Base-by-base conservation (phyloP, 441 rosid species). In the Erysimum pusillum region DNA sequence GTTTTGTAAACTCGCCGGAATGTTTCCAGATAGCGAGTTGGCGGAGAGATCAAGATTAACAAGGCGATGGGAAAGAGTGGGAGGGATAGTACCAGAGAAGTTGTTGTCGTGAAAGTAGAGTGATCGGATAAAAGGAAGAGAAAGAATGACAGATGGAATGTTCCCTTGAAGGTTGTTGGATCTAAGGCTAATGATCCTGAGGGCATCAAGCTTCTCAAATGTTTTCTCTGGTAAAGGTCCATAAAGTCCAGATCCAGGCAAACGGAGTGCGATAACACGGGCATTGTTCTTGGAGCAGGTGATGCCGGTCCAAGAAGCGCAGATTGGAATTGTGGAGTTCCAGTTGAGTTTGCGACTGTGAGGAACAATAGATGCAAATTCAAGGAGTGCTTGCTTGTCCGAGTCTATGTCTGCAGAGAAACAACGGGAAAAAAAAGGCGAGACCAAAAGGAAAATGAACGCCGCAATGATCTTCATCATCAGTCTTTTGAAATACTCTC, bases 171-270 rank as follows among this genome's bases (percentile, higher is more conserved):
- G 86, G 18, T 52, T 7, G 82, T 90, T 90, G 64, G 86, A 84
- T n/a, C 93, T 81, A 14, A 90, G 87, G 80, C 96, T 90, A 82
- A 90, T 85, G n/a, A 82, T 81, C 71, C 52, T 76, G 56, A 90
- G 88, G 3, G 89, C 89, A 77, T 90, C 93, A 60, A 90, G 83
- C 86, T 86, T 86, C 54, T 85, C 87, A 54, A 90, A 83, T 39
- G 93, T 87, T 74, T 77, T 85, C 51, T 84, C 65, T 11, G 96
- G 96, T 68, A 90, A 82, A 22, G 85, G 85, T 76, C 96, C 96
- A 45, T 67, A 68, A 10, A 90, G 87, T 52, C 93, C 90, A 51
- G 83, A 80, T 41, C 85, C 96, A 13, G 91, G 95, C 61, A 90
- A 83, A 64, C 85, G 91, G 31, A 90, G 70, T 6, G 87, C 83